These are phyloP conservation scores for Populus euphratica DNA, from an alignment of 345 rosid species.

Conservation along the genomic window DNA sequence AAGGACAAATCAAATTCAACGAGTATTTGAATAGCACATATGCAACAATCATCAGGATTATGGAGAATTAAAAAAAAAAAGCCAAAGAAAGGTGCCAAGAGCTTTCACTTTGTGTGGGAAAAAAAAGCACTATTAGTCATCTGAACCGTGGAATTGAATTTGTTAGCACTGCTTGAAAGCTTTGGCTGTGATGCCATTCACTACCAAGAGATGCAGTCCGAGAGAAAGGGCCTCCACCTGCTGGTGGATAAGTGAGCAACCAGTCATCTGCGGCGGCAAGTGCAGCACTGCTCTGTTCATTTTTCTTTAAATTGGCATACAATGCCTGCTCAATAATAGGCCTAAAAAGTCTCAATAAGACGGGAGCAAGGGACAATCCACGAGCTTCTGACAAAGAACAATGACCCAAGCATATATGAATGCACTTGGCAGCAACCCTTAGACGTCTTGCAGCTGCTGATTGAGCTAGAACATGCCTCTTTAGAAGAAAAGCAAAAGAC, in stretches of 20 bases:
- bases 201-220: conserved; percentile 33
- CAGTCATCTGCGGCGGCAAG: conserved; percentile 84
- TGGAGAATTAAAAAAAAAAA: not conserved
- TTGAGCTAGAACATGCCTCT: conserved; percentile 68
- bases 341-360: conserved; percentile 64
- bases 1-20: not conserved
- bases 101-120: not conserved
- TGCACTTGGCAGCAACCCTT: conserved; percentile 66
- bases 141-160: conserved; percentile 80
- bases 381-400: conserved; percentile 77
- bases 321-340: conserved; percentile 65
- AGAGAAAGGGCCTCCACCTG: conserved; percentile 49
- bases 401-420: conserved; percentile 68
- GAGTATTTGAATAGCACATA: not conserved
- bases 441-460: conserved; percentile 73
- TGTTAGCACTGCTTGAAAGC: conserved; percentile 76
- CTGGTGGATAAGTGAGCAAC: conserved; percentile 56
- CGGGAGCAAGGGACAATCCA: conserved; percentile 77
- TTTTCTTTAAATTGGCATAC: conserved; percentile 60
- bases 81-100: not conserved
- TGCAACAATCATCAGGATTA: not conserved
- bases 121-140: conserved; percentile 28
- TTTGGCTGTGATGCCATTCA: conserved; percentile 45
- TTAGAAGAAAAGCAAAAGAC: conserved; percentile 49
- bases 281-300: conserved; percentile 75